Evolutionary conservation across 257 asterid species (phyloP).

Genomic region (Przewalskia tangutica): DNA sequence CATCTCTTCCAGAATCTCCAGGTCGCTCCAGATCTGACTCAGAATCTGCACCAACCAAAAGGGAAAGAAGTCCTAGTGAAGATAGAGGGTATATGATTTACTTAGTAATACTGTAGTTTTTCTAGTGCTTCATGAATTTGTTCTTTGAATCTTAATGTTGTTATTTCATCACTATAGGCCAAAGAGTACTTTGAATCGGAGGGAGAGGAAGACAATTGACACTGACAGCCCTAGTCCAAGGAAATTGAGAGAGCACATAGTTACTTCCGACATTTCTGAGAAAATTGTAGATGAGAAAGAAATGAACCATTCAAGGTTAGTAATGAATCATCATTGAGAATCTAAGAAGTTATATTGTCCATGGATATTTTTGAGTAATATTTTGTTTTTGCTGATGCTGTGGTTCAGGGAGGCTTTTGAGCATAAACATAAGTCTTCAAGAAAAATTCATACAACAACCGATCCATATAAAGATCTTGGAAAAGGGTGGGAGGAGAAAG

Average conservation of each 20-base stretch:
- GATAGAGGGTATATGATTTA: conserved; percentile 33
- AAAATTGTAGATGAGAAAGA: conserved; percentile 28
- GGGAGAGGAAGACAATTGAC: conserved; percentile 25
- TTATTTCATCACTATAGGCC: conserved; percentile 28
- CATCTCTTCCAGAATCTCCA: conserved; percentile 31
- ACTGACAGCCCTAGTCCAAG: conserved; percentile 31
- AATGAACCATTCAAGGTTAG: conserved; percentile 30
- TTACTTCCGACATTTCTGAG: conserved; percentile 35
- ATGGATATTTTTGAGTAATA: conserved; percentile 7
- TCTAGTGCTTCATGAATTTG: not conserved
- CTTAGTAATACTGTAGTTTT: not conserved
- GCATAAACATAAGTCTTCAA: conserved; percentile 23
- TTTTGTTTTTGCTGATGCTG: conserved; percentile 9
- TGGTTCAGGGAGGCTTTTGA: conserved; percentile 36
- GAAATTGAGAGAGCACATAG: conserved; percentile 26
- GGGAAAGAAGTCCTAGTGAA: conserved; percentile 29
- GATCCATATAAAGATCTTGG: conserved; percentile 23
- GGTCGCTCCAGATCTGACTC: conserved; percentile 22
- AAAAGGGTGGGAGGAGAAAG: conserved; percentile 1
- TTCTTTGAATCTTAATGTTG: not conserved
- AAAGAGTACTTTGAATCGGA: conserved; percentile 25
- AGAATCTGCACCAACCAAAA: conserved; percentile 28
- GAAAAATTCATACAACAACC: conserved; percentile 20
- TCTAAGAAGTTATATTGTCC: conserved; percentile 1
- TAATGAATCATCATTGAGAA: not conserved